These are phyloP conservation scores for Royoungia palumana DNA, from an alignment of 768 basidiomycete genomes.

Conservation along the genomic window DNA sequence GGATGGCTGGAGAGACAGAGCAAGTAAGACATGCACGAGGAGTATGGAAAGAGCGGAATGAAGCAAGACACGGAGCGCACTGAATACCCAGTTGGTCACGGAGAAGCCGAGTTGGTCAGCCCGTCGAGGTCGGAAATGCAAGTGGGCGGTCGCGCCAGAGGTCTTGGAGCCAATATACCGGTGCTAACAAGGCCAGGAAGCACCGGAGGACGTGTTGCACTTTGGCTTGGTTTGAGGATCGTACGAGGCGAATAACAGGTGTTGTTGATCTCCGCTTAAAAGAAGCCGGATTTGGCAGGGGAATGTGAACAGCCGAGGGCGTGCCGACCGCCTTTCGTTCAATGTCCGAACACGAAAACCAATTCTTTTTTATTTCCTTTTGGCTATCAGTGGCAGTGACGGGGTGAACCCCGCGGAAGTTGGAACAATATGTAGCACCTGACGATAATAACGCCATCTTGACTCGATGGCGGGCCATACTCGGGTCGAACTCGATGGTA, in stretches of 20 bases:
- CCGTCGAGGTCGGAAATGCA: constrained; percentile 25
- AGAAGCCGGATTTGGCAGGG: background rate
- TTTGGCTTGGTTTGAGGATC: too few species aligned
- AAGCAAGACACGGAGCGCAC: background rate
- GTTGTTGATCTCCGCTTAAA: constrained; percentile 2
- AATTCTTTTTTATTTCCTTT: too few species aligned
- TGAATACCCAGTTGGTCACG: background rate
- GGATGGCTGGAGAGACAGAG: background rate
- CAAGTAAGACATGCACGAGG: constrained; percentile 6
- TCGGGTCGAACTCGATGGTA: background rate
- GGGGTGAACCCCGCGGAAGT: constrained; percentile 8
- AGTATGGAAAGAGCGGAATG: constrained; percentile 6
- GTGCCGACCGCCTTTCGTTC: background rate
- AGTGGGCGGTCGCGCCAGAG: constrained; percentile 2
- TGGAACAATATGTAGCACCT: background rate
- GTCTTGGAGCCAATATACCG: constrained; percentile 7
- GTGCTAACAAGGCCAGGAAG: constrained; percentile 3
- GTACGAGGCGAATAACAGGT: too few species aligned
- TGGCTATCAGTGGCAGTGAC: background rate
- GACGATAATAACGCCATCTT: background rate
- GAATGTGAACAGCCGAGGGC: background rate
- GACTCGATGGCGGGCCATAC: too few species aligned
- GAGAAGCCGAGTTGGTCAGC: constrained; percentile 6
- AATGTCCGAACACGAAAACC: background rate
- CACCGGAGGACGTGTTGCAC: background rate